These are phyloP conservation scores for Combretum micranthum DNA, from an alignment of 345 rosid species.

Conservation along the genomic window DNA sequence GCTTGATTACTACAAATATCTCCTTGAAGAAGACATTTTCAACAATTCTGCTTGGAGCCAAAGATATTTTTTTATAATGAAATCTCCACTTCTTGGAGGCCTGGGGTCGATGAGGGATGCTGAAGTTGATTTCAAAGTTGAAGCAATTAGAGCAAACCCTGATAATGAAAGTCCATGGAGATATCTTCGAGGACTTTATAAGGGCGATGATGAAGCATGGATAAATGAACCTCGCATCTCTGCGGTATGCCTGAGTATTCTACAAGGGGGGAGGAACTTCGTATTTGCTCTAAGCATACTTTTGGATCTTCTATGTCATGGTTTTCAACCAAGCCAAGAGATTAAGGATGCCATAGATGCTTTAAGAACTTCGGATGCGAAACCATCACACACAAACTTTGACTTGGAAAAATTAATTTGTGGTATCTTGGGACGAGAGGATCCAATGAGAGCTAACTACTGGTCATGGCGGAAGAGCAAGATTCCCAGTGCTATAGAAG, in stretches of 20 bases:
- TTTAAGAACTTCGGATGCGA: slow-evolving; percentile 29
- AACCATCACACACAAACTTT: too few species aligned
- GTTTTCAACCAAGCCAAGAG: slow-evolving; percentile 55
- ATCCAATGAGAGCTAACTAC: slow-evolving; percentile 64
- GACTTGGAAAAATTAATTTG: slow-evolving; percentile 53
- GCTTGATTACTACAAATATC: slow-evolving; percentile 63
- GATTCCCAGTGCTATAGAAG: too few species aligned
- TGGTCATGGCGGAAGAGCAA: slow-evolving; percentile 77
- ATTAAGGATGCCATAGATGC: slow-evolving; percentile 45
- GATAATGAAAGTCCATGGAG: slow-evolving; percentile 46
- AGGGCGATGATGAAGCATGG: slow-evolving; percentile 37
- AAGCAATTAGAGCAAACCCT: slow-evolving; percentile 46
- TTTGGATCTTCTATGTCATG: slow-evolving; percentile 70
- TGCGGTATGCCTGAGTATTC: too few species aligned
- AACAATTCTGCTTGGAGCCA: too few species aligned
- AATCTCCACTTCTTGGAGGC: slow-evolving; percentile 68
- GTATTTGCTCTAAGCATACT: too few species aligned
- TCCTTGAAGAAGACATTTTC: slow-evolving; percentile 72
- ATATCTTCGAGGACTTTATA: slow-evolving; percentile 56
- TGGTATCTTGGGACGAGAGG: slow-evolving; percentile 45
- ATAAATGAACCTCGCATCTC: too few species aligned
- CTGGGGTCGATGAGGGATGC: slow-evolving; percentile 51
- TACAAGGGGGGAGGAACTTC: too few species aligned
- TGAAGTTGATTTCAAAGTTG: too few species aligned
- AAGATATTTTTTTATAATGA: slow-evolving; percentile 68